phyloP scores from a whole-genome alignment of 176 grass and related monocot genomes.

The Carex scoparia region DNA sequence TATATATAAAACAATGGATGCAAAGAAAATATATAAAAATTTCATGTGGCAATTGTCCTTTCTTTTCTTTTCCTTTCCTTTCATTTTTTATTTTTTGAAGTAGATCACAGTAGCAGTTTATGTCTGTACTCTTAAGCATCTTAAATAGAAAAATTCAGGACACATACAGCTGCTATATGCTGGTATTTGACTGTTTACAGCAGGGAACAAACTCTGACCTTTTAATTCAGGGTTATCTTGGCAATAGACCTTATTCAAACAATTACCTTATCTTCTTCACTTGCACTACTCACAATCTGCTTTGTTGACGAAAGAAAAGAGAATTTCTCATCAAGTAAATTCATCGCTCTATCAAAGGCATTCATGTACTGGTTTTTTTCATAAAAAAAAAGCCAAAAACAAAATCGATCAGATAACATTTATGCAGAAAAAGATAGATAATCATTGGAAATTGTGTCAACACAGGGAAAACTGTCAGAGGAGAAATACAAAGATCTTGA shows the following conservation, averaged over 20 bases:
- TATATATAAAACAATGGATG: constrained; percentile 1
- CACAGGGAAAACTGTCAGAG: not conserved
- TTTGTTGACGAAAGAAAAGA: constrained; percentile 75
- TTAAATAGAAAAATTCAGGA: not conserved
- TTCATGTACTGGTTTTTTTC: constrained; percentile 77
- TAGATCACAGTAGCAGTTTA: constrained; percentile 9
- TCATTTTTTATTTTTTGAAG: not conserved
- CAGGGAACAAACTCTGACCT: not conserved
- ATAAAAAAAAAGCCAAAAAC: not conserved
- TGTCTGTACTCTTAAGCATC: not conserved
- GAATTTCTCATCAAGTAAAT: constrained; percentile 68
- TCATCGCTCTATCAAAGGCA: constrained; percentile 90
- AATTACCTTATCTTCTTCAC: constrained; percentile 80
- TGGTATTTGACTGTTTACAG: not conserved
- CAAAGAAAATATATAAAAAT: constrained; percentile 11
- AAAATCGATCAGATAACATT: not conserved
- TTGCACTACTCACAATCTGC: constrained; percentile 81
- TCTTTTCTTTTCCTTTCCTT: not conserved
- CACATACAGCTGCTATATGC: not conserved
- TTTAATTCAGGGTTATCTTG: not conserved
- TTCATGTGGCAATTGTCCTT: not conserved
- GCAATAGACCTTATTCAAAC: not conserved
- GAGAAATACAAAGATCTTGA: not conserved
- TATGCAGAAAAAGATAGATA: not conserved
- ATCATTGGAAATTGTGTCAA: not conserved